Base-by-base conservation (phyloP, 805 yeast species). In the Myxozyma neotropica region DNA sequence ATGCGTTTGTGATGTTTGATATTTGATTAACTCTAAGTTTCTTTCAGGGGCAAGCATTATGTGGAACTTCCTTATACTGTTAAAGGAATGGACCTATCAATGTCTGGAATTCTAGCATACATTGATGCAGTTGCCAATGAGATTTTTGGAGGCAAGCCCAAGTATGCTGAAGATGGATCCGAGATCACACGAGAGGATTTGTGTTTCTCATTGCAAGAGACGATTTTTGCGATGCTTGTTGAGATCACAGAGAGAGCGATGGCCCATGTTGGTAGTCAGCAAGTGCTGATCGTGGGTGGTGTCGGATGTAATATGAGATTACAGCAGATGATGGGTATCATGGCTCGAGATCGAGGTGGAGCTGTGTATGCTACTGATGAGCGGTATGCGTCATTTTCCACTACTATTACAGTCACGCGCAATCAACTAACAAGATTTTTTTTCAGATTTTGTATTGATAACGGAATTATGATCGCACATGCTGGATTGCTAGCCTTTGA, bases 391-490 rank as follows among this genome's bases (percentile, higher is more conserved):
- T 13, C 8, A 3, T 31, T 45, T 27, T 10, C 6, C 31, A 6
- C 24, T 4, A 23, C 10, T 10, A 17, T 46, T 39, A 10, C 47
- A 10, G 21, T 17, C n/a, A 35, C 19, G 4, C 3, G 44, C 33
- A 13, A 7, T n/a, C 31, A 15, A 26, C 50, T 26, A 23, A 44
- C 44, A 12, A 1, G 45, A 24, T 13, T 23, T 26, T 10, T 4
- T 8, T 39, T n/a, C 29, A 60, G 68, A 59, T 93, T 94, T 71
- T 94, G 99, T 74, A 94, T 94, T 45, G 99, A 94, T 72, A 94
- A 94, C 70, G 99, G 99, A 10, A 94, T 93, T 39, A 94, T 94
- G 99, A 94, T 94, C 69, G 99, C 99, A 0, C 99, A 94, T 70
- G 98, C 99, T 0, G 99, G 99, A 0, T 76, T 94, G 49, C 73